Evolutionary conservation across 2,329 filamentous ascomycete species (phyloP).

Genomic region (Periconia digitata): DNA sequence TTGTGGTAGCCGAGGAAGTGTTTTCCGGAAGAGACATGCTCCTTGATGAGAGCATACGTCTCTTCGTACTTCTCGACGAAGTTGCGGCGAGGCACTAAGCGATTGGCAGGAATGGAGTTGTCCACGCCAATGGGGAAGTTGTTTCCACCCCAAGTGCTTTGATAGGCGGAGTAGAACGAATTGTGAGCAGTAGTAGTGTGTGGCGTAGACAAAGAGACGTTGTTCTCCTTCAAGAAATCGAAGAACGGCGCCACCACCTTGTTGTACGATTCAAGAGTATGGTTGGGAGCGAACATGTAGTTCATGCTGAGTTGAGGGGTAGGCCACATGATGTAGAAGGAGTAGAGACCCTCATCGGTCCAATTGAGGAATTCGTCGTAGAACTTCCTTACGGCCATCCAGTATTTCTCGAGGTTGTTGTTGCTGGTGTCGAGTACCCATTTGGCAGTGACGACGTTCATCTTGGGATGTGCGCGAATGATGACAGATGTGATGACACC

Average conservation of each 20-base stretch:
- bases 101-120: constrained; percentile 24
- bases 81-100: constrained; percentile 29
- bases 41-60: constrained; percentile 45
- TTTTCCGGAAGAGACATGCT: constrained; percentile 14
- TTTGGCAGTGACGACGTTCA: constrained; percentile 24
- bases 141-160: constrained; percentile 19
- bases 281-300: constrained; percentile 19
- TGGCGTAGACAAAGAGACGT: constrained; percentile 22
- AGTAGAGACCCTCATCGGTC: constrained; percentile 19
- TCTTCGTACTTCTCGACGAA: constrained; percentile 28
- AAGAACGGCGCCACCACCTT: constrained; percentile 16
- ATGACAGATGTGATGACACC: constrained; percentile 19
- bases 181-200: constrained; percentile 20
- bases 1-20: constrained; percentile 23
- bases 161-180: constrained; percentile 22
- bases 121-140: constrained; percentile 19
- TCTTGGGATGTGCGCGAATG: constrained; percentile 22
- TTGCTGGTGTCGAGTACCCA: constrained; percentile 17
- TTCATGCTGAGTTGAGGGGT: constrained; percentile 13
- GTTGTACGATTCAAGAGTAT: constrained; percentile 16
- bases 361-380: constrained; percentile 15
- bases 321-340: constrained; percentile 20
- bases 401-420: constrained; percentile 21
- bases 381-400: constrained; percentile 12
- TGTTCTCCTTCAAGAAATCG: constrained; percentile 9